These are phyloP conservation scores for Fusarium pseudoanthophilum DNA, from an alignment of 2,329 filamentous ascomycete species.

Conservation along the genomic window DNA sequence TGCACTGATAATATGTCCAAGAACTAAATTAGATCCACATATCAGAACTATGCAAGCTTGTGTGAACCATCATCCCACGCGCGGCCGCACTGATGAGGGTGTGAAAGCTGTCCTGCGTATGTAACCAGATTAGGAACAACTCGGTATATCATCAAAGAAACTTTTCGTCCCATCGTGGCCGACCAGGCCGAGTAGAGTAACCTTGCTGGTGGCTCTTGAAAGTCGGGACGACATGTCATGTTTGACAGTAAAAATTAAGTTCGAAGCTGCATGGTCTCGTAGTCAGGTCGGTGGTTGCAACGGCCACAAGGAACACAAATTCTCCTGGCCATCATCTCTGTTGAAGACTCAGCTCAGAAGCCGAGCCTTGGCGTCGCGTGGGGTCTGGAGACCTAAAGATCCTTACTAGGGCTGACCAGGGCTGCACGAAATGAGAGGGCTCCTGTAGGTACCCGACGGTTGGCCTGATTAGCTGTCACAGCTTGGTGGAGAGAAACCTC, in stretches of 20 bases:
- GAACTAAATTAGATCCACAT: not conserved
- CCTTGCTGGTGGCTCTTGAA: not conserved
- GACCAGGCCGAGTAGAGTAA: not conserved
- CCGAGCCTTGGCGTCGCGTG: slow-evolving; percentile 34
- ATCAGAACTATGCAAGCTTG: not conserved
- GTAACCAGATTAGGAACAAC: not conserved
- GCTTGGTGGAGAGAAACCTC: slow-evolving; percentile 37
- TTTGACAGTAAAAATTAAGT: slow-evolving; percentile 4
- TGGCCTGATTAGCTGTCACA: slow-evolving; percentile 38
- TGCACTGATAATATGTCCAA: slow-evolving; percentile 1
- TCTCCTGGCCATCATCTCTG: not conserved
- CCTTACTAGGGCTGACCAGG: slow-evolving; percentile 40
- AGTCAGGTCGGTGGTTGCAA: slow-evolving; percentile 11
- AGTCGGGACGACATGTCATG: not conserved
- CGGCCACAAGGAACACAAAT: not conserved
- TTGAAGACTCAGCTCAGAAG: slow-evolving; percentile 20
- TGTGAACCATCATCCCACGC: slow-evolving; percentile 11
- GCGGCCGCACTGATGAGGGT: not conserved
- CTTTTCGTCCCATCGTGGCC: not conserved
- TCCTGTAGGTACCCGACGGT: slow-evolving; percentile 37
- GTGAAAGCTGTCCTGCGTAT: not conserved
- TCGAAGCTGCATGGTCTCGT: slow-evolving; percentile 7
- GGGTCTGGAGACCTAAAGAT: slow-evolving; percentile 23
- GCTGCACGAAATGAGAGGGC: slow-evolving; percentile 33
- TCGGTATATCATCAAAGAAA: not conserved